A percentile compares a stretch with the other conserved stretches of the same genome.
phyloP scores from a whole-genome alignment of 192 early-diverging fungal species.

The Haplosporangium gracile region DNA sequence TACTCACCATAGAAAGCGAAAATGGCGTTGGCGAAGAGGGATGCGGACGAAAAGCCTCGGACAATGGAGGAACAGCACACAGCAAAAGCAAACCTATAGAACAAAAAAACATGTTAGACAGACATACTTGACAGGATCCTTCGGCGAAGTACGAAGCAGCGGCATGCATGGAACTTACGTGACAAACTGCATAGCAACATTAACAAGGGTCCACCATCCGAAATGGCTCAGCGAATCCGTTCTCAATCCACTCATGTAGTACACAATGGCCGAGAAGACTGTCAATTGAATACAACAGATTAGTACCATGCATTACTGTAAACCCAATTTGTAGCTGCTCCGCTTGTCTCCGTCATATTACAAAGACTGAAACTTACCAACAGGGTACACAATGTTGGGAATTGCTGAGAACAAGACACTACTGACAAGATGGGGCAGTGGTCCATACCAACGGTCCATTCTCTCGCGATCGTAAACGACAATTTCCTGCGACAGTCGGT shows the following conservation, averaged over 20 bases:
- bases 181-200: slow-evolving; percentile 38
- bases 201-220: slow-evolving; percentile 48
- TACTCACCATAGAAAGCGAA: slow-evolving; percentile 52
- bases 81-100: slow-evolving; percentile 37
- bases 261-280: slow-evolving; percentile 50
- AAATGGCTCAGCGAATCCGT: slow-evolving; percentile 35
- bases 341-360: background rate
- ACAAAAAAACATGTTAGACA: background rate
- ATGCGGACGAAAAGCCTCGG: slow-evolving; percentile 46
- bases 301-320: background rate
- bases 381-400: slow-evolving; percentile 46
- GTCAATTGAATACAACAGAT: background rate
- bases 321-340: background rate
- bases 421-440: slow-evolving; percentile 45
- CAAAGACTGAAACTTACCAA: slow-evolving; percentile 10
- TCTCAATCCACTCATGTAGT: slow-evolving; percentile 45
- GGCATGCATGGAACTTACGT: slow-evolving; percentile 25
- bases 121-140: background rate
- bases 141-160: background rate
- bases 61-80: slow-evolving; percentile 35
- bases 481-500: slow-evolving; percentile 46
- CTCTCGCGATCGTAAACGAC: slow-evolving; percentile 51
- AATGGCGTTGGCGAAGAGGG: slow-evolving; percentile 44
- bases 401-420: slow-evolving; percentile 26
- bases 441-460: slow-evolving; percentile 53